Evolutionary conservation across 176 grass and related monocot species (phyloP).

Genomic region (Zoysia japonica): DNA sequence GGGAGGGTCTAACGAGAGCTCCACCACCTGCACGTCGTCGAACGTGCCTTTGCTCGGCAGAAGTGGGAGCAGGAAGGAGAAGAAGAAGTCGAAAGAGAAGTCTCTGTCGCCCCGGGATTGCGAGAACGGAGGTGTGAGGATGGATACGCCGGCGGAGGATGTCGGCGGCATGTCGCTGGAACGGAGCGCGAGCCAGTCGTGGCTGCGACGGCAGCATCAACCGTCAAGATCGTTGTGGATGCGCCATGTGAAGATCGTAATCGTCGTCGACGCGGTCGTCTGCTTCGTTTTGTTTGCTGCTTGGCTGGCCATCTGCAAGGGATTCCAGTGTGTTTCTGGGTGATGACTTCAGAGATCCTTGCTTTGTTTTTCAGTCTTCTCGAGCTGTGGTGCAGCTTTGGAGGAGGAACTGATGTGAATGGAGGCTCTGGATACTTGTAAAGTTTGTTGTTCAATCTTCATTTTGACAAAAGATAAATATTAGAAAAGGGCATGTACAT

Average conservation of each 20-base stretch:
- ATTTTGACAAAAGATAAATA: background rate
- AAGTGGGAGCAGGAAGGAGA: conserved; percentile 66
- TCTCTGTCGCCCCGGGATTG: background rate
- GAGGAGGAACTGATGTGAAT: background rate
- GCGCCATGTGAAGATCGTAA: conserved; percentile 67
- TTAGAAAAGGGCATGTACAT: conserved; percentile 24
- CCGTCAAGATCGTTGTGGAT: conserved; percentile 52
- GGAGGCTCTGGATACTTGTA: background rate
- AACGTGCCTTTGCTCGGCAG: conserved; percentile 72
- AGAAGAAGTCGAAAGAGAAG: conserved; percentile 58
- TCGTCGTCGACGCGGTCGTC: conserved; percentile 53
- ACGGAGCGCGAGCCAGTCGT: conserved; percentile 48
- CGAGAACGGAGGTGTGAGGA: conserved; percentile 41
- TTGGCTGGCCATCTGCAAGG: conserved; percentile 80
- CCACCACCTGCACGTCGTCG: conserved; percentile 52
- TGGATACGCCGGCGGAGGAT: conserved; percentile 56
- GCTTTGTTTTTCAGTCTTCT: background rate
- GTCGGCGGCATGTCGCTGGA: conserved; percentile 50
- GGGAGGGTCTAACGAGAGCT: conserved; percentile 21
- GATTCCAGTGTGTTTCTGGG: conserved; percentile 70
- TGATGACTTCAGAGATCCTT: background rate
- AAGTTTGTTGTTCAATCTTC: conserved; percentile 19
- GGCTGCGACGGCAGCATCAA: conserved; percentile 44
- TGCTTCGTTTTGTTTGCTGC: conserved; percentile 69
- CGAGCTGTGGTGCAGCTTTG: background rate